Conservation (phyloP, 345 rosid genomes). For the Ceriops zippeliana region DNA sequence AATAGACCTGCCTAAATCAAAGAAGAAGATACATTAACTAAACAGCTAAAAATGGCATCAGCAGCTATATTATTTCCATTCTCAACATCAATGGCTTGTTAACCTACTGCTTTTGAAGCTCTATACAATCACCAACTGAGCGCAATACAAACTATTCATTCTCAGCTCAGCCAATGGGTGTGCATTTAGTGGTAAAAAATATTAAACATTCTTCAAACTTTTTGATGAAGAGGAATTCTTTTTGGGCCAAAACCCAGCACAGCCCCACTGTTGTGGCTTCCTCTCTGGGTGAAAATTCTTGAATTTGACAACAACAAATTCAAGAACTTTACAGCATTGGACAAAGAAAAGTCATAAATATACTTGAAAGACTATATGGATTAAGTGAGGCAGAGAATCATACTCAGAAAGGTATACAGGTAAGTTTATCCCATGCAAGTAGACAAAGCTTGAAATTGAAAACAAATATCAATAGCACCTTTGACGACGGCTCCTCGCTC, state of each 20-base stretch:
- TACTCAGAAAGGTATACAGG: not conserved
- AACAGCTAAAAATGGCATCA: not conserved
- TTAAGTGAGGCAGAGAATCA: not conserved
- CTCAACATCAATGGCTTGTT: not conserved
- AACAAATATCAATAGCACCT: conserved; percentile 8
- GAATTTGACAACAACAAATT: not conserved
- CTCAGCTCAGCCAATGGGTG: too few species aligned
- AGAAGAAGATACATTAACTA: not conserved
- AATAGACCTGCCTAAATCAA: conserved; percentile 16
- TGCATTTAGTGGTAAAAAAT: too few species aligned
- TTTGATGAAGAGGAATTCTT: too few species aligned
- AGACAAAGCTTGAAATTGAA: not conserved
- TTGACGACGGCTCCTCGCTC: conserved; percentile 14
- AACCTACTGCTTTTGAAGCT: too few species aligned
- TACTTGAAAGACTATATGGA: not conserved
- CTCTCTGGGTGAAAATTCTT: too few species aligned
- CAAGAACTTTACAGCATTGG: not conserved
- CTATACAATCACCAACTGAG: too few species aligned
- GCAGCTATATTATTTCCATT: not conserved
- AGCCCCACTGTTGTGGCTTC: too few species aligned
- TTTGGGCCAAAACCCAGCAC: too few species aligned
- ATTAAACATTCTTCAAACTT: too few species aligned
- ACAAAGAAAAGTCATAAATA: not conserved
- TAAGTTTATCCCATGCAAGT: not conserved
- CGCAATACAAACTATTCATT: too few species aligned